Conservation (phyloP, 495 filamentous ascomycete genomes). For the Tuber aestivum region DNA sequence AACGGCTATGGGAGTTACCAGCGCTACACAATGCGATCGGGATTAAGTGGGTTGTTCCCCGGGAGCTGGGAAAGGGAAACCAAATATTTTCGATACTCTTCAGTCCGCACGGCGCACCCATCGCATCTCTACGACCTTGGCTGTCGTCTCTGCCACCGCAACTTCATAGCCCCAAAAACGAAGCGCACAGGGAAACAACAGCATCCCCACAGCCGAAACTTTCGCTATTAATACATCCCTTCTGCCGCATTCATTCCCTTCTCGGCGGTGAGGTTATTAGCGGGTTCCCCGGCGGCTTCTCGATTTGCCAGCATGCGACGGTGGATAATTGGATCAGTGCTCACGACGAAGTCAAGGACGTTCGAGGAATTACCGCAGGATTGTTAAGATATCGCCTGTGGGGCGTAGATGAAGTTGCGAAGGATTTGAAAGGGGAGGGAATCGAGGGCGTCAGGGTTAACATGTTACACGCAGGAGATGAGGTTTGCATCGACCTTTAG, state of each 20-base stretch:
- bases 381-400: constrained; percentile 11
- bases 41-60: constrained; percentile 47
- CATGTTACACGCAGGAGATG: neutral
- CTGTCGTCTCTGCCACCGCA: constrained; percentile 14
- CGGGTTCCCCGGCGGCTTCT: constrained; percentile 23
- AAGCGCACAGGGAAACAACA: neutral
- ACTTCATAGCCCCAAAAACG: neutral
- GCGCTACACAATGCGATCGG: constrained; percentile 62
- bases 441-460: constrained; percentile 6
- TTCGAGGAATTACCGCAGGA: constrained; percentile 20
- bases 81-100: constrained; percentile 13
- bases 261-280: constrained; percentile 22
- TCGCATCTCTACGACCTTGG: constrained; percentile 17
- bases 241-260: constrained; percentile 17
- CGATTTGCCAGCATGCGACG: constrained; percentile 15
- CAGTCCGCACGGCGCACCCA: constrained; percentile 24
- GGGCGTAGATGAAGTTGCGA: constrained; percentile 13
- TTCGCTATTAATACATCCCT: constrained; percentile 22
- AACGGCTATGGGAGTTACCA: constrained; percentile 50
- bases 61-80: neutral
- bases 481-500: neutral
- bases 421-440: constrained; percentile 16
- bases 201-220: neutral
- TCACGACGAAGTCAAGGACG: constrained; percentile 22
- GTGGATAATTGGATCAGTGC: constrained; percentile 21